phyloP scores from a whole-genome alignment of 2,329 filamentous ascomycete species.

The Aspergillus viridinutans region DNA sequence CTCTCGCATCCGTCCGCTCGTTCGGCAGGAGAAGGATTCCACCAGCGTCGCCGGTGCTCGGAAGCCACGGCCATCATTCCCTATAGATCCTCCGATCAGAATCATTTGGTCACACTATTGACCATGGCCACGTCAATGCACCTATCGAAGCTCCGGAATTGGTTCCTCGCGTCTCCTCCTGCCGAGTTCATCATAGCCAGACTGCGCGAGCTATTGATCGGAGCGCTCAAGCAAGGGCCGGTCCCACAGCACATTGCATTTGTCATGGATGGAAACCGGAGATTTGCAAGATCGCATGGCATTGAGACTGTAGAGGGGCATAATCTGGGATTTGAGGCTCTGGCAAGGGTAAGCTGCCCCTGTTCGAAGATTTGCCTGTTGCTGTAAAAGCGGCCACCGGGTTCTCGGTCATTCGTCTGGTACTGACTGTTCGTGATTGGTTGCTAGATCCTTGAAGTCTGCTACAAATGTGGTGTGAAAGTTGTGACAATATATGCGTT shows the following conservation, averaged over 20 bases:
- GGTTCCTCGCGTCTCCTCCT: constrained; percentile 83
- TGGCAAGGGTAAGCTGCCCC: constrained; percentile 65
- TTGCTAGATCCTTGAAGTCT: constrained; percentile 81
- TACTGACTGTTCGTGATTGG: neutral
- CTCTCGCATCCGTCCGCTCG: neutral
- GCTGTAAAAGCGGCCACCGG: constrained; percentile 1
- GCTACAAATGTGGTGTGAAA: constrained; percentile 95
- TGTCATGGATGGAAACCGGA: constrained; percentile 96
- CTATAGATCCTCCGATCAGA: neutral
- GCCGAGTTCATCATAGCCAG: constrained; percentile 82
- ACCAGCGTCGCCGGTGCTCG: neutral
- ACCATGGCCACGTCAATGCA: constrained; percentile 51
- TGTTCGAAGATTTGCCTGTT: neutral
- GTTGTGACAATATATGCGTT: constrained; percentile 98
- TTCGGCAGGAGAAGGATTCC: neutral
- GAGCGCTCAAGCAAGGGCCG: constrained; percentile 81
- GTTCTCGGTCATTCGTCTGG: neutral
- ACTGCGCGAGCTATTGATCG: constrained; percentile 79
- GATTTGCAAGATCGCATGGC: constrained; percentile 82
- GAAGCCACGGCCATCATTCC: neutral
- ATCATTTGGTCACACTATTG: constrained; percentile 2
- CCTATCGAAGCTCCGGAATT: constrained; percentile 61
- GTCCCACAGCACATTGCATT: constrained; percentile 97
- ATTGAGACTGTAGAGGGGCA: constrained; percentile 97
- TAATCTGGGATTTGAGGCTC: constrained; percentile 89